Evolutionary conservation across 345 rosid species (phyloP), one percentile per base, ranked within the genome.

Genomic region (Eucalyptus paniculata): DNA sequence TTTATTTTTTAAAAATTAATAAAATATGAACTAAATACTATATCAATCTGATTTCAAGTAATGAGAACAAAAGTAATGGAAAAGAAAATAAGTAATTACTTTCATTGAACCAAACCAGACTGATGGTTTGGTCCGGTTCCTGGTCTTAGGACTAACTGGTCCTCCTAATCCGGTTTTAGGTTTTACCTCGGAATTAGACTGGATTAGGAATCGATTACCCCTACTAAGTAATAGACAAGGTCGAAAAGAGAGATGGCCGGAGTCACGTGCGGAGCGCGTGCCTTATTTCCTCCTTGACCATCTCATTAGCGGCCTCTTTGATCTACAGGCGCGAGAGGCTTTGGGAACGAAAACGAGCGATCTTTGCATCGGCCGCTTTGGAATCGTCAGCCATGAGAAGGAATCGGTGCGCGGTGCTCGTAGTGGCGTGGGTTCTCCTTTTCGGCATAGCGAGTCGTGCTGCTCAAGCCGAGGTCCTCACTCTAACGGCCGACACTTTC

Each of bases 401-500:
- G 77, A 50, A 60, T 67, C 24, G 51, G 90, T 80, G 89, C 56
- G 91, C 89, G 80, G 40, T 89, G 88, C 44, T 89, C 53, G 23
- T 91, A 1, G 47, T 82, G 10, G 80, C 89, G 47, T 89, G 94
- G 86, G 4, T 93, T 47, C 85, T 96, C 67, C 87, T 93, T 14
- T 53, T 92, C 65, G 91, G 69, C 87, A 83, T 92, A 24, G 50
- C 91, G 21, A 85, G 89, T 26, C 89, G 42, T 23, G 34, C 90
- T 44, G 50, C 92, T 87, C 19, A 53, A 87, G 94, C 99, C 14
- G 99, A 97, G 94, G 98, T 98, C 89, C 94, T 98, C 88, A 93
- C 97, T 88, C 95, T 97, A 90, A 97, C 96, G 5, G 96, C 96
- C 8, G 98, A 97, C 87, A 98, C 99, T 77, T 98, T 97, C 94